phyloP scores from a whole-genome alignment of 495 filamentous ascomycete species.

The Penicillium bialowiezense region DNA sequence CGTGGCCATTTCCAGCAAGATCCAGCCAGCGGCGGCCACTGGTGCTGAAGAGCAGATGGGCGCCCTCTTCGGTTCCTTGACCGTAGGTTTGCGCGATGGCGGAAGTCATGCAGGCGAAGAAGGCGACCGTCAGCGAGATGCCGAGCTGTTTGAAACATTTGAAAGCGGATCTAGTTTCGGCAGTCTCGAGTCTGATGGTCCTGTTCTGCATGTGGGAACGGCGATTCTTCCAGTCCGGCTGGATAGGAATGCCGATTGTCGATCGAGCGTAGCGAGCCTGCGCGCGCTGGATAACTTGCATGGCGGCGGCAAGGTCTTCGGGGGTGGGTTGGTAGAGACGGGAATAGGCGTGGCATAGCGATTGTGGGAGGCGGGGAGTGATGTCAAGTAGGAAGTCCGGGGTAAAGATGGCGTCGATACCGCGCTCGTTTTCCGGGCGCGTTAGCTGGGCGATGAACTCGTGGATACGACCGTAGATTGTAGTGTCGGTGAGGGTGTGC shows the following conservation, averaged over 20 bases:
- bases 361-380: not conserved
- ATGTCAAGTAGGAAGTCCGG: not conserved
- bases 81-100: not conserved
- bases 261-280: not conserved
- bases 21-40: not conserved
- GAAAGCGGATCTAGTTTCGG: not conserved
- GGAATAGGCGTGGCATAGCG: not conserved
- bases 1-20: not conserved
- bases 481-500: not conserved
- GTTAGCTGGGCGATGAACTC: not conserved
- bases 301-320: not conserved
- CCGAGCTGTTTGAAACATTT: not conserved
- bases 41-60: not conserved
- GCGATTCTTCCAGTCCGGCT: too few relatives aligned
- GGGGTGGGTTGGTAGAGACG: not conserved
- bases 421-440: not conserved
- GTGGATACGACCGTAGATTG: not conserved
- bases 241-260: not conserved
- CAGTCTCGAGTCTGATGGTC: not conserved
- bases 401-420: not conserved
- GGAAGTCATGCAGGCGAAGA: not conserved
- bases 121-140: not conserved
- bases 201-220: not conserved
- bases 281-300: not conserved
- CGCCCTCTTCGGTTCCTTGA: not conserved